Evolutionary conservation across 2,329 filamentous ascomycete species (phyloP).

Genomic region (Thielaviopsis cerberus): DNA sequence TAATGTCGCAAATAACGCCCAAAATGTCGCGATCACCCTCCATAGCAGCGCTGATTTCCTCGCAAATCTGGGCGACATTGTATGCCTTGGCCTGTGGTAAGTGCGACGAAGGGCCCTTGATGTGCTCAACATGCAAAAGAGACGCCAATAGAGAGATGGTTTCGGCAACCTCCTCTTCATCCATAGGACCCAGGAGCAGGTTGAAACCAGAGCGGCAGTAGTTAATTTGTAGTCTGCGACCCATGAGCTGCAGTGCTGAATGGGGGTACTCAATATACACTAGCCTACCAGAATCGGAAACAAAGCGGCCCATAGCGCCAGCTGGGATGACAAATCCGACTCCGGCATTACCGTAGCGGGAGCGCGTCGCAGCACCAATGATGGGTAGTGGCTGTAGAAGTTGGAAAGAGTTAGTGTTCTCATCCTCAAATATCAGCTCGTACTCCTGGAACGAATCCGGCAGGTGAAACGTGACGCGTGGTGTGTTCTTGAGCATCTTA

Average conservation of each 20-base stretch:
- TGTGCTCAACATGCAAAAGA: conserved; percentile 37
- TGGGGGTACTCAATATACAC: conserved; percentile 63
- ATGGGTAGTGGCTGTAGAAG: conserved; percentile 46
- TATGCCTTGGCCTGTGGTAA: conserved; percentile 13
- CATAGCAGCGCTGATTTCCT: conserved; percentile 36
- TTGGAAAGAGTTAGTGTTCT: conserved; percentile 62
- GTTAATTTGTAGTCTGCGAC: conserved; percentile 54
- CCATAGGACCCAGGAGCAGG: conserved; percentile 33
- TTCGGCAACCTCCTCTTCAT: conserved; percentile 48
- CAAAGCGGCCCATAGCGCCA: conserved; percentile 50
- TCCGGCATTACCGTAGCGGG: conserved; percentile 19
- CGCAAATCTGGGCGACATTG: conserved; percentile 30
- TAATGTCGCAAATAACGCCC: conserved; percentile 62
- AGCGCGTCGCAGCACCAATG: conserved; percentile 24
- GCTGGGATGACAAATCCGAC: conserved; percentile 43
- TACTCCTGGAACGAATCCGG: conserved; percentile 55
- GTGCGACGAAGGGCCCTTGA: conserved; percentile 18
- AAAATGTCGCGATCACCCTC: conserved; percentile 54
- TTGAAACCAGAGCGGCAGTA: conserved; percentile 36
- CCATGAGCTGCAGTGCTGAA: conserved; percentile 62
- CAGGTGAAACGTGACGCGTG: conserved; percentile 61
- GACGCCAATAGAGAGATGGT: conserved; percentile 56
- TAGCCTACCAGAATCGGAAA: conserved; percentile 59
- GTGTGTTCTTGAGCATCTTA: conserved; percentile 47
- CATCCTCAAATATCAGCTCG: conserved; percentile 63